phyloP scores from a whole-genome alignment of 2,329 filamentous ascomycete species.

The Emergomyces orientalis region DNA sequence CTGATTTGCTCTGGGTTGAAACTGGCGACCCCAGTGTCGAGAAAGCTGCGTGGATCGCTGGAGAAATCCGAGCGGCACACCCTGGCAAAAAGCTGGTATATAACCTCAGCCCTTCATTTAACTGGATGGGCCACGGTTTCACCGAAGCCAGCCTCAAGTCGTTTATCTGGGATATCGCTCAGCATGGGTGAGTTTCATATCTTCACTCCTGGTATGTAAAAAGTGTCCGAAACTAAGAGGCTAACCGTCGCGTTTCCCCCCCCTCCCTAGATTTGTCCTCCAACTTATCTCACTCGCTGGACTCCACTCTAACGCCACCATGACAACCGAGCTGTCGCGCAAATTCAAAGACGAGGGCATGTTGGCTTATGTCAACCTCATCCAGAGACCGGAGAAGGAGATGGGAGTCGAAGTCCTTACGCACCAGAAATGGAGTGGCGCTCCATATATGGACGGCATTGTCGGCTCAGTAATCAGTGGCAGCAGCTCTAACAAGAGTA shows the following conservation, averaged over 20 bases:
- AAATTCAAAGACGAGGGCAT: conserved; percentile 86
- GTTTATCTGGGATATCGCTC: conserved; percentile 94
- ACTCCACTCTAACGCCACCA: conserved; percentile 54
- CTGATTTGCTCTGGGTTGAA: conserved; percentile 95
- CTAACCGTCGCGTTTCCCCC: not conserved
- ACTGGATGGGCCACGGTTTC: conserved; percentile 97
- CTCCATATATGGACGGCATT: conserved; percentile 75
- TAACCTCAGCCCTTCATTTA: conserved; percentile 93
- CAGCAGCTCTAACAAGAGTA: conserved; percentile 78
- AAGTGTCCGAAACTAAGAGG: conserved; percentile 37
- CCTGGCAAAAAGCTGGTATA: conserved; percentile 89
- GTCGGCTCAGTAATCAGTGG: conserved; percentile 84
- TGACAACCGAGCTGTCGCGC: conserved; percentile 64
- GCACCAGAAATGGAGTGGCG: conserved; percentile 73
- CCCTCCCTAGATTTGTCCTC: conserved; percentile 46
- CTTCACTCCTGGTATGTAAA: not conserved
- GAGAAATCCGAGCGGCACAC: conserved; percentile 58
- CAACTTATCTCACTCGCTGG: conserved; percentile 57
- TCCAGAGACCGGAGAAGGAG: conserved; percentile 85
- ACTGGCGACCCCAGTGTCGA: conserved; percentile 79
- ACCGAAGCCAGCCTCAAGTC: conserved; percentile 69
- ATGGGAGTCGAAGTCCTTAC: conserved; percentile 84
- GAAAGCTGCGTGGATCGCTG: conserved; percentile 65
- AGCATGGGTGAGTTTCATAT: conserved; percentile 59
- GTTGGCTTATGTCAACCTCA: conserved; percentile 91